Base-by-base conservation (phyloP, 1,284 basidiomycete genomes). In the Flammula alnicola region DNA sequence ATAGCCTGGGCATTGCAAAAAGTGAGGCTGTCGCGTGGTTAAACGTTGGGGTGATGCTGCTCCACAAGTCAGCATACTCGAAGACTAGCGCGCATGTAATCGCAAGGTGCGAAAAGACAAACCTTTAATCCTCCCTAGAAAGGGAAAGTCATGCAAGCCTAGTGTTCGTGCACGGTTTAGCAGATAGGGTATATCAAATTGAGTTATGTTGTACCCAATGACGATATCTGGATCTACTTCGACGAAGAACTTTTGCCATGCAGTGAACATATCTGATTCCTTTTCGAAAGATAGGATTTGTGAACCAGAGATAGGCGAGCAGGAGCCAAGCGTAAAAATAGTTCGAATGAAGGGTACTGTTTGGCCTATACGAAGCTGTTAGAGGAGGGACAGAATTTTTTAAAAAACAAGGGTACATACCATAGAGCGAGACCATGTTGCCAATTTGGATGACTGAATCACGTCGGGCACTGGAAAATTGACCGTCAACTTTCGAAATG, bases 401-500 rank as follows among this genome's bases (percentile, higher is more conserved):
- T 22, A 20, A 16, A 23, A 27, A 10, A 25, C 6, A 17, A 17
- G 20, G 17, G 19, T 33, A 50, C 36, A 5, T 52, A 88, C 92
- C 92, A 76, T 94, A 91, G 1, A 83, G 76, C 10, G 92, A 93
- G 1, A 95, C 91, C 91, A 95, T 94, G 63, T 90, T 93, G 3
- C 92, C 93, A 49, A 96, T 95, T 62, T 96, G 93, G 58, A 95
- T 93, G 54, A 95, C 90, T 1, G 91, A 90, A 63, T 95, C 92
- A 22, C 79, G 69, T 7, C 83, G 71, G 2, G 92, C 76, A 64
- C 94, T 89, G 1, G 93, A 91, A 62, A 95, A 95, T n/a, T 40
- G 44, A 9, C 29, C 44, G 3, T 37, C 43, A 55, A 91, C 85
- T 27, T 88, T 89, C 56, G n/a, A n/a, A n/a, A 93, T 89, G 0